Evolutionary conservation across 2,329 filamentous ascomycete genomes (phyloP).

Genomic region (Aspergillus fijiensis): DNA sequence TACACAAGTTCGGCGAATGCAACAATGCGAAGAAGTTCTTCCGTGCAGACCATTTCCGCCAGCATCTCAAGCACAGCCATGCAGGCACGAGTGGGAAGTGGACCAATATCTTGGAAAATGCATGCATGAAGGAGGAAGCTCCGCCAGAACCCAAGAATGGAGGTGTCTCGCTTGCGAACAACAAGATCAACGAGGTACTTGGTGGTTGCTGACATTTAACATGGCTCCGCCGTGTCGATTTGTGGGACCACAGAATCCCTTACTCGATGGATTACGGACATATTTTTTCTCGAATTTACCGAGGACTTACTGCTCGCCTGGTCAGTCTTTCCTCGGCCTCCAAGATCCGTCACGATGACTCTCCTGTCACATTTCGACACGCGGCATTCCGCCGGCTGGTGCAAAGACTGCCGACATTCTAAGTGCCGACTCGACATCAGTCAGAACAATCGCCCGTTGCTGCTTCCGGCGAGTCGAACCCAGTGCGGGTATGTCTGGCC

Average conservation of each 20-base stretch:
- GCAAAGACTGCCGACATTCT: too few relatives aligned
- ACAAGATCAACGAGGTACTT: constrained; percentile 33
- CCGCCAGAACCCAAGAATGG: constrained; percentile 32
- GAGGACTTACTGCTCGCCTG: not conserved
- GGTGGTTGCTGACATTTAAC: constrained; percentile 28
- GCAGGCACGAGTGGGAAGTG: constrained; percentile 95
- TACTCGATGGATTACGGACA: not conserved
- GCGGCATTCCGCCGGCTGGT: too few relatives aligned
- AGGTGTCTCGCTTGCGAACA: constrained; percentile 19
- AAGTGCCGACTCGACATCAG: too few relatives aligned
- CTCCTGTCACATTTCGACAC: too few relatives aligned
- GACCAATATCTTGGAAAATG: constrained; percentile 97
- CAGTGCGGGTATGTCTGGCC: too few relatives aligned
- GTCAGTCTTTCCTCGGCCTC: not conserved
- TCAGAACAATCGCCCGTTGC: too few relatives aligned
- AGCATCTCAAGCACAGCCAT: constrained; percentile 97
- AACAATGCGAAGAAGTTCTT: constrained; percentile 99
- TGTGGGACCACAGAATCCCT: not conserved
- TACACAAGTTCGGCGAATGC: constrained; percentile 97
- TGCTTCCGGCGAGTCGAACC: too few relatives aligned
- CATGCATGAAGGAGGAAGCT: constrained; percentile 87
- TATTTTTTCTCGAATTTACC: not conserved
- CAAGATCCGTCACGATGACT: not conserved
- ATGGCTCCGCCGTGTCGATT: not conserved
- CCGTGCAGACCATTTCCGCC: constrained; percentile 93